Conservation (phyloP, 129 eudicot genomes). For the Arctium minus region DNA sequence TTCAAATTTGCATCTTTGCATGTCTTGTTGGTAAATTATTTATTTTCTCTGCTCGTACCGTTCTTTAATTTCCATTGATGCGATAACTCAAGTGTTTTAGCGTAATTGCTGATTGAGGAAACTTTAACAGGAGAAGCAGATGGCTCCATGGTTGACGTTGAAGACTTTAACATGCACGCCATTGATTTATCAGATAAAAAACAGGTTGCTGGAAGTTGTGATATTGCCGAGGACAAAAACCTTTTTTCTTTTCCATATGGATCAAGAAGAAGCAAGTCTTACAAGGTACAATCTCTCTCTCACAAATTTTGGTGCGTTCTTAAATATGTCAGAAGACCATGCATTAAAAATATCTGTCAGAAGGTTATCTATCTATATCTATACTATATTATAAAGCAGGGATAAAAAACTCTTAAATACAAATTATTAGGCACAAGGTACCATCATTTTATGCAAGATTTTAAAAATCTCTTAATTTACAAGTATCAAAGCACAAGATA, state of each 20-base stretch:
- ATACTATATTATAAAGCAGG: too few relatives aligned
- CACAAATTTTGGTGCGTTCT: background rate
- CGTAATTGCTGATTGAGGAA: background rate
- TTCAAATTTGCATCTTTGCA: background rate
- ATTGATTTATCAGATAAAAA: conserved; percentile 33
- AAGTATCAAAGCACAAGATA: too few relatives aligned
- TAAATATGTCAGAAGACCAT: too few relatives aligned
- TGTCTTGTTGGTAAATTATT: background rate
- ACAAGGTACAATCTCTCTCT: conserved; percentile 48
- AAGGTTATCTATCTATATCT: too few relatives aligned
- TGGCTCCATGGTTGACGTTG: conserved; percentile 14
- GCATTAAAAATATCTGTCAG: too few relatives aligned
- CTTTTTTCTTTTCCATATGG: conserved; percentile 7
- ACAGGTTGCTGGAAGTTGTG: conserved; percentile 32
- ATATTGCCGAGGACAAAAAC: conserved; percentile 18
- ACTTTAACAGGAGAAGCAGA: conserved; percentile 33
- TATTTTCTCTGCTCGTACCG: background rate
- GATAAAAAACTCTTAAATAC: too few relatives aligned
- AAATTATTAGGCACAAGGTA: too few relatives aligned
- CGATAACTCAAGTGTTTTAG: background rate
- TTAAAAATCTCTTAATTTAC: too few relatives aligned
- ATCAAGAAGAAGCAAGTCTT: conserved; percentile 45
- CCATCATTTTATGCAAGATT: too few relatives aligned
- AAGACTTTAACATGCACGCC: conserved; percentile 34
- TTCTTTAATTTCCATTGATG: background rate